A percentile compares a stretch with the other conserved stretches of the same genome.
Evolutionary conservation across 495 filamentous ascomycete genomes (phyloP).

Genomic region (Clavariopsis aquatica): DNA sequence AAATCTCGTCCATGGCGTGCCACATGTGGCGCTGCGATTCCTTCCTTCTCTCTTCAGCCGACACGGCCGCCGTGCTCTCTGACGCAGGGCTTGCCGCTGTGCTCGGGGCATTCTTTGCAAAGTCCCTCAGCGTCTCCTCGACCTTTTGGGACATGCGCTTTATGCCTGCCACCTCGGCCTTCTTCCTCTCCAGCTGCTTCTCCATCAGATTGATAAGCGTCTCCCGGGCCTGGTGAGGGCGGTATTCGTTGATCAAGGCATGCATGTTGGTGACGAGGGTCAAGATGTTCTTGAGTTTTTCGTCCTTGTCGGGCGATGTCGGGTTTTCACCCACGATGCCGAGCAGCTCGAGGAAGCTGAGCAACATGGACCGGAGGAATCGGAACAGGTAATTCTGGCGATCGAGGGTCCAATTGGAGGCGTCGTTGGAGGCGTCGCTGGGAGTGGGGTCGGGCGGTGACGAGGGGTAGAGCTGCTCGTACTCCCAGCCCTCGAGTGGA

Average conservation of each 20-base stretch:
- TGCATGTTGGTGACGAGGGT: slow-evolving; percentile 85
- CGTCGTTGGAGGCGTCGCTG: slow-evolving; percentile 47
- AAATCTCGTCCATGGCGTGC: slow-evolving; percentile 33
- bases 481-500: slow-evolving; percentile 54
- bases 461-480: slow-evolving; percentile 67
- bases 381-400: slow-evolving; percentile 74
- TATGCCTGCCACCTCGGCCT: slow-evolving; percentile 77
- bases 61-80: slow-evolving; percentile 39
- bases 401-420: slow-evolving; percentile 54
- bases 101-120: slow-evolving; percentile 54
- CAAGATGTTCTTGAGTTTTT: slow-evolving; percentile 74
- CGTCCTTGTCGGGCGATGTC: slow-evolving; percentile 23
- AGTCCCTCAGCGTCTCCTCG: slow-evolving; percentile 63
- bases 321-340: slow-evolving; percentile 26
- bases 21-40: slow-evolving; percentile 37
- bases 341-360: slow-evolving; percentile 69
- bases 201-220: slow-evolving; percentile 90
- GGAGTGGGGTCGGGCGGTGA: slow-evolving; percentile 46
- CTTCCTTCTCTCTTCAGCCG: slow-evolving; percentile 28
- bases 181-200: slow-evolving; percentile 71
- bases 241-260: slow-evolving; percentile 88
- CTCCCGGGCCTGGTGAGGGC: slow-evolving; percentile 93
- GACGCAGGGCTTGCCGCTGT: slow-evolving; percentile 21
- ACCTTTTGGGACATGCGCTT: slow-evolving; percentile 70
- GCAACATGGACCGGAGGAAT: slow-evolving; percentile 75